Conservation (phyloP, 441 rosid genomes). For the Erodium chrysanthum region DNA sequence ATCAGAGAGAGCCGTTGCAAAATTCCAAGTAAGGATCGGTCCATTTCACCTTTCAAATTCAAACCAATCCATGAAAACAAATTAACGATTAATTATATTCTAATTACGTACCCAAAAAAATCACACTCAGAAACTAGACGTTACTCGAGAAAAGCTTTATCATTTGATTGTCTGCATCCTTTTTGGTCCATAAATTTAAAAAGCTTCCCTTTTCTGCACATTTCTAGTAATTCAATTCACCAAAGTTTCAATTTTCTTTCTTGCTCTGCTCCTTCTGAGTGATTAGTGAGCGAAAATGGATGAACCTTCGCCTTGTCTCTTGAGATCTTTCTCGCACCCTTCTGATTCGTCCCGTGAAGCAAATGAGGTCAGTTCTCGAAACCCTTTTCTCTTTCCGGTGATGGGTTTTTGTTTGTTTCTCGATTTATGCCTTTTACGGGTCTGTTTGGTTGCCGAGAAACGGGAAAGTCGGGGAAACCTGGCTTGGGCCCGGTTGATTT, state of each 20-base stretch:
- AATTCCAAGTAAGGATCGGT: not conserved
- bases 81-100: too few species aligned
- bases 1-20: not conserved
- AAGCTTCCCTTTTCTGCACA: not conserved
- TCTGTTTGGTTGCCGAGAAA: constrained; percentile 7
- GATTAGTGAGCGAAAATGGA: constrained; percentile 32
- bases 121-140: not conserved
- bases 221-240: not conserved
- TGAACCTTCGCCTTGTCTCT: constrained; percentile 55
- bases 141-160: not conserved
- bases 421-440: not conserved
- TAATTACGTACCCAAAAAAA: too few species aligned
- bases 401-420: not conserved
- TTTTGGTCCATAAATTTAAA: not conserved
- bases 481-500: not conserved
- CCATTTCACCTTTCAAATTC: not conserved
- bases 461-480: not conserved
- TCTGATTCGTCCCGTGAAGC: constrained; percentile 40
- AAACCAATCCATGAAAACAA: not conserved
- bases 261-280: not conserved
- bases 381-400: not conserved
- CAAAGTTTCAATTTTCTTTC: not conserved
- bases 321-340: constrained; percentile 83
- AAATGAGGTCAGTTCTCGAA: constrained; percentile 38
- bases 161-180: not conserved